Evolutionary conservation across 148 eudicot species (phyloP), one percentile per base, ranked within the genome.

Genomic region (Euryodendron excelsum): DNA sequence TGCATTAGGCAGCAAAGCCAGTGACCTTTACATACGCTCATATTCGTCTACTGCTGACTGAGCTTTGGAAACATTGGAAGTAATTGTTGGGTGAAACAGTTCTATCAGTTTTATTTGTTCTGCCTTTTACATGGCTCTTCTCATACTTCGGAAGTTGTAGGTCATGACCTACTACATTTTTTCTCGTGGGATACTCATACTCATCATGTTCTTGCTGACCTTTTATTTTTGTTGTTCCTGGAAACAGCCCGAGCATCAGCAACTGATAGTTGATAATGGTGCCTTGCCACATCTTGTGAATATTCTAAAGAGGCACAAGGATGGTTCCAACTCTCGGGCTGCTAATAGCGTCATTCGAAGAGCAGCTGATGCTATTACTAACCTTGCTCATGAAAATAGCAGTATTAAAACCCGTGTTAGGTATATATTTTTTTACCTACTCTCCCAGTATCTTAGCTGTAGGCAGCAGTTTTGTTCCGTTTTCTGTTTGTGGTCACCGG

Each of bases 341-440:
- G 82, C 88, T 73, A 81, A 81, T 85, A 91, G 98, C 79, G 97
- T 89, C 61, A 72, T 90, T 64, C 82, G 98, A 80, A 88, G 94
- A 83, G 98, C 94, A 68, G 98, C 99, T 56, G 98, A 93, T 88
- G 98, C 99, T 39, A 81, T 96, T 77, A 96, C 98, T 47, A 96
- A 96, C 83, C 97, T 96, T 81, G 99, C 98, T 60, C 99, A 93
- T 83, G 98, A 96, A 83, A 93, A 96, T 77, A 86, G 93, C 78
- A 84, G 82, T 80, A 89, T 96, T 30, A 96, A 96, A 86, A 89
- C 91, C 61, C 88, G 81, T 77, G 95, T 90, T 65, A 89, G 99
- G 99, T 96, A 28, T 96, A 28, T 34, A 80, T 70, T 45, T 21
- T 45, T 69, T 67, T 20, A 36, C 36, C 10, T 45, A 15, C 20